Base-by-base conservation (phyloP, 2,329 filamentous ascomycete genomes). In the Clarireedia paspali region DNA sequence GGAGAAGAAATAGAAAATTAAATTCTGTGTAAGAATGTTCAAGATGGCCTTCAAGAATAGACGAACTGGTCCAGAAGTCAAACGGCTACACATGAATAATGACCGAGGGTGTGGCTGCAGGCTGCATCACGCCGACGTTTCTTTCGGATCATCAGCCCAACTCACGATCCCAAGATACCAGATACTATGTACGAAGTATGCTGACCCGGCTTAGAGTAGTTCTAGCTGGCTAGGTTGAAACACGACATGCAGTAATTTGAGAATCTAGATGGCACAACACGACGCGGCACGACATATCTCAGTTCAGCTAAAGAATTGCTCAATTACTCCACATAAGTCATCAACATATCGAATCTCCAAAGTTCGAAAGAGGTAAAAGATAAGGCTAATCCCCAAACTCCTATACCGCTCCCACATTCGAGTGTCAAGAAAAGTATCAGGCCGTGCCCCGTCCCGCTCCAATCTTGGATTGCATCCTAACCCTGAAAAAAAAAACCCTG, bases 401-500 rank as follows among this genome's bases (percentile, higher is more conserved):
- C 51, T 15, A 17, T 53, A 30, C 51, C 46, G 20, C 48, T 47
- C 47, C 50, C 47, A 56, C 52, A 58, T 53, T 56, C 47, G 50
- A 60, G 50, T 56, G 50, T 53, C 55, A 54, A 53, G 46, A 53
- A 47, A 49, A 57, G 58, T 46, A 51, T 9, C 30, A 56, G 47
- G 53, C 49, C 59, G 23, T 56, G 46, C 50, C 46, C 57, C 59
- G 34, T 59, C 51, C 40, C 47, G 30, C 47, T 48, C 58, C 51
- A 47, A 51, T 48, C 44, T n/a, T 38, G 44, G 42, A 59, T 40
- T 48, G 53, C 39, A 57, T 44, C 50, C 42, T 47, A 59, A 60
- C 26, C 55, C 55, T 58, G 58, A 50, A 50, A 51, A 52, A 56
- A 56, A 57, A 47, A 23, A 56, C 53, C 58, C 57, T 53, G 58